These are phyloP conservation scores for Nicotiana knightiana DNA, from an alignment of 257 asterid species.

Conservation along the genomic window DNA sequence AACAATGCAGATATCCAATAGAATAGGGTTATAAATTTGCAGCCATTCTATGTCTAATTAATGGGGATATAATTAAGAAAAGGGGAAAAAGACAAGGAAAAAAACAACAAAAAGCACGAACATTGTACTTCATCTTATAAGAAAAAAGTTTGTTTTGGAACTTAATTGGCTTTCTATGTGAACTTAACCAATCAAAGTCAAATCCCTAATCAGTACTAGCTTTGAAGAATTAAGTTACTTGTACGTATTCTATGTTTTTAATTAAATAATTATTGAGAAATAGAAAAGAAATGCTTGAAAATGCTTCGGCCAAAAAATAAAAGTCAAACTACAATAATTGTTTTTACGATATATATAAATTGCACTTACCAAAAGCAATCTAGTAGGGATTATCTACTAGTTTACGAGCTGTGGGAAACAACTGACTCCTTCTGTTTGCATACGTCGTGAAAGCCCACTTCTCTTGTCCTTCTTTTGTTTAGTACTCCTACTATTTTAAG, in stretches of 20 bases:
- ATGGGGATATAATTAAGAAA: neutral
- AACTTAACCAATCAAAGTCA: neutral
- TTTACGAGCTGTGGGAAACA: neutral
- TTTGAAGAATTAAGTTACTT: too few relatives aligned
- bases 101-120: too few relatives aligned
- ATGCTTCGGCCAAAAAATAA: neutral
- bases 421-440: neutral
- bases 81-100: neutral
- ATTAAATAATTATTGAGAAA: too few relatives aligned
- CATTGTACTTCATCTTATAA: neutral
- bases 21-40: too few relatives aligned
- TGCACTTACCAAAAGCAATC: neutral
- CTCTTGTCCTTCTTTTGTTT: neutral
- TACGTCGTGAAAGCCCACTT: neutral
- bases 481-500: neutral
- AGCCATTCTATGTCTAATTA: neutral
- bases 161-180: neutral
- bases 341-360: neutral
- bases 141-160: neutral
- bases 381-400: neutral
- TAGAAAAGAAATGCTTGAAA: neutral
- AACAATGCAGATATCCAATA: too few relatives aligned
- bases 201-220: too few relatives aligned
- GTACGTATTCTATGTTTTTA: too few relatives aligned
- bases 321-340: neutral